Evolutionary conservation across 805 yeast species (phyloP), one percentile per base, ranked within the genome.

Genomic region (Metschnikowia koreensis): DNA sequence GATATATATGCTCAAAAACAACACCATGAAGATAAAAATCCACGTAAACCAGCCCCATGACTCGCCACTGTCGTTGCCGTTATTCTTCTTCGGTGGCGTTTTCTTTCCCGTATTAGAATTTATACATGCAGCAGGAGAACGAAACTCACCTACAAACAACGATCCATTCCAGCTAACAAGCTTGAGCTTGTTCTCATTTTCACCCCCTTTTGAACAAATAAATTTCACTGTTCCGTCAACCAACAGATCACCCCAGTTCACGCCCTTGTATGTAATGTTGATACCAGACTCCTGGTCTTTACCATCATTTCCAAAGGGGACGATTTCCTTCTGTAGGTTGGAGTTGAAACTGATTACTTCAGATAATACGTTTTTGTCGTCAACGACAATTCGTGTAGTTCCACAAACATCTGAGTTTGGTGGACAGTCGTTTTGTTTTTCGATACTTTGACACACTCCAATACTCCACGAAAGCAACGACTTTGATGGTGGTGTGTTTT

Each of bases 1-100:
- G 26, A 87, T 80, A 67, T 89, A 92, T 40, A 83, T 82, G 43
- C 90, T 84, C 60, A 87, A 77, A 43, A 80, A 79, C 34, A 93
- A 68, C 15, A 89, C 88, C 57, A 85, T 68, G 53, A 91, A 70
- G 59, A 92, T 84, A 64, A 92, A 89, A 9, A 90, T 62, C 84
- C 93, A 89, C 2, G 91, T 81, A 65, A 92, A 81, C 79, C 92
- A 81, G 48, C 96, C 94, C 85, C 93, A 83, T 52, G 84, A 82
- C 56, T 74, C 78, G 17, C 76, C 77, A 47, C 67, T 70, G 55
- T 49, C 60, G 27, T 52, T 53, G 26, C 48, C 49, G n/a, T 41
- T 42, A n/a, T 41, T 37, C 22, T 62, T 56, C 38, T 57, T 60
- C 12, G 57, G 55, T 10, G 65, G 61, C 38, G 67, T 67, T 34